These are phyloP conservation scores for Wickerhamiella pararugosa DNA, from an alignment of 1,139 yeast species.

Conservation along the genomic window DNA sequence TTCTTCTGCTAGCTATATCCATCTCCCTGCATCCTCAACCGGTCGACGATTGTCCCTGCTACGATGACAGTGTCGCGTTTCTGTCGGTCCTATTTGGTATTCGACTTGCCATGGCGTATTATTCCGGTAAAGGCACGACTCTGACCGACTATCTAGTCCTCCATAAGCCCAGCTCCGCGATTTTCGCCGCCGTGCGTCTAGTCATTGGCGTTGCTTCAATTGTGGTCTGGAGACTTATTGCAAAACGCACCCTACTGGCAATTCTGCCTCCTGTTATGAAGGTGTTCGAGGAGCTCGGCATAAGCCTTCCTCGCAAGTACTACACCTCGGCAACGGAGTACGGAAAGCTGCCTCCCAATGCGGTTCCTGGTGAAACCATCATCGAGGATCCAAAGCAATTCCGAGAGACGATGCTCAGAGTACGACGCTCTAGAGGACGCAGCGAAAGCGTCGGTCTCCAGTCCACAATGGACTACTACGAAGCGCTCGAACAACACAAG, in stretches of 20 bases:
- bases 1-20: conserved; percentile 25
- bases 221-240: conserved; percentile 49
- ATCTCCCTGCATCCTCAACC: conserved; percentile 58
- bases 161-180: background rate
- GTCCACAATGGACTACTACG: conserved; percentile 30
- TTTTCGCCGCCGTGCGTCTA: conserved; percentile 27
- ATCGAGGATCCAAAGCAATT: conserved; percentile 13
- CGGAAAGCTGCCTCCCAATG: conserved; percentile 20
- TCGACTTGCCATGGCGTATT: conserved; percentile 23
- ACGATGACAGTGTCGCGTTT: conserved; percentile 89
- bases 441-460: conserved; percentile 32
- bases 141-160: background rate
- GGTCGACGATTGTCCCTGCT: conserved; percentile 90
- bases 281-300: conserved; percentile 23
- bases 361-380: conserved; percentile 10
- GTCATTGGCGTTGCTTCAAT: conserved; percentile 45
- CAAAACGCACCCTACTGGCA: conserved; percentile 47
- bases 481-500: conserved; percentile 25
- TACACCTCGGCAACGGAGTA: conserved; percentile 28
- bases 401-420: conserved; percentile 7
- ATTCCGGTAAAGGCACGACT: background rate
- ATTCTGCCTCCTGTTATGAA: conserved; percentile 29
- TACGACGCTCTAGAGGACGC: conserved; percentile 16
- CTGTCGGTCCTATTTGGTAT: conserved; percentile 64
- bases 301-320: conserved; percentile 27